Percentiles rank a stretch among this genome's conserved stretches.
Conservation (phyloP, 345 rosid species). For the Populus nigra region DNA sequence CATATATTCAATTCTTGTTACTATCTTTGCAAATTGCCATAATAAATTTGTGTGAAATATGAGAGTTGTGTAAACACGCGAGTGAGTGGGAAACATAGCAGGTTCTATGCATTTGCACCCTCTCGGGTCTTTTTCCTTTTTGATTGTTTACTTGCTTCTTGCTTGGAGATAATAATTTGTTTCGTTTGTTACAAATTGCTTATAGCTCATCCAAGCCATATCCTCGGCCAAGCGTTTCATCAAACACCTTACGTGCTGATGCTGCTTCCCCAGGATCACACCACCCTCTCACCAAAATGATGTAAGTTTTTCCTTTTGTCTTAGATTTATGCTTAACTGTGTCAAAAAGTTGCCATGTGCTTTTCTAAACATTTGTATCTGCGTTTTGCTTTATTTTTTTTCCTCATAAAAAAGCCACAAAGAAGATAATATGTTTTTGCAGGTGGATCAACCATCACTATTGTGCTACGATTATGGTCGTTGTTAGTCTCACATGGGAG, state of each 20-base stretch:
- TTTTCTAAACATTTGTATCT: too few relatives aligned
- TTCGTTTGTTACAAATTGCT: too few relatives aligned
- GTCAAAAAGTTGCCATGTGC: slow-evolving; percentile 33
- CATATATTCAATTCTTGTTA: too few relatives aligned
- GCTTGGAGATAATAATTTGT: too few relatives aligned
- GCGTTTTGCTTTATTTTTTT: too few relatives aligned
- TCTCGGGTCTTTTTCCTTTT: too few relatives aligned
- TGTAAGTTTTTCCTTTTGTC: slow-evolving; percentile 53
- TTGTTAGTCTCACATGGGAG: slow-evolving; percentile 98
- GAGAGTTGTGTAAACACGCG: too few relatives aligned
- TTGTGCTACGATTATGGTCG: slow-evolving; percentile 86
- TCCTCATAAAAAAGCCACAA: background rate
- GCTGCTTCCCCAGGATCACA: slow-evolving; percentile 46
- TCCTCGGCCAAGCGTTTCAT: slow-evolving; percentile 55
- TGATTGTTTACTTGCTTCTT: too few relatives aligned
- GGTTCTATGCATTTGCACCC: too few relatives aligned
- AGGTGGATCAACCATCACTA: slow-evolving; percentile 99
- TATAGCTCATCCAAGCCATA: slow-evolving; percentile 44
- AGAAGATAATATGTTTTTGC: slow-evolving; percentile 27
- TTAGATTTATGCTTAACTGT: slow-evolving; percentile 37
- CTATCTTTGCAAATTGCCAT: too few relatives aligned
- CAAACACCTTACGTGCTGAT: slow-evolving; percentile 64
- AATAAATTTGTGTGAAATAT: too few relatives aligned
- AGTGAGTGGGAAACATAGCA: too few relatives aligned
- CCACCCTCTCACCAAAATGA: slow-evolving; percentile 62